phyloP scores from a whole-genome alignment of 805 yeast genomes.

The Clavispora carvajalis region DNA sequence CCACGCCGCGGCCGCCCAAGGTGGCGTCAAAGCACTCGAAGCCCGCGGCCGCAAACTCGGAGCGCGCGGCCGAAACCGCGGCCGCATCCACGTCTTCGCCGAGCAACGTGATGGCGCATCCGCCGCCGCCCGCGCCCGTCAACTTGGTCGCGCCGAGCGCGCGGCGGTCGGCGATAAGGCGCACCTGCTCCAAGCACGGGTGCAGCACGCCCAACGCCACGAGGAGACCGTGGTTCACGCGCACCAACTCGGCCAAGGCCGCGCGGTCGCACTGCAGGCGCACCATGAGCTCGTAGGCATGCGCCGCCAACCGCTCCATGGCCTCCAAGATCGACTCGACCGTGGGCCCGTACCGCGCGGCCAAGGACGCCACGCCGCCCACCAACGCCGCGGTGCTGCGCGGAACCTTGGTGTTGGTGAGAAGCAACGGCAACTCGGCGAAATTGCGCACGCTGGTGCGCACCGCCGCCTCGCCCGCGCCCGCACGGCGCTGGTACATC shows the following conservation, averaged over 20 bases:
- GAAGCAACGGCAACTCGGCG: slow-evolving; percentile 66
- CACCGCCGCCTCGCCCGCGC: slow-evolving; percentile 50
- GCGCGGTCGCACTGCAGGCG: slow-evolving; percentile 45
- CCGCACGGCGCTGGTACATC: slow-evolving; percentile 63
- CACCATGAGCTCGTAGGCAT: slow-evolving; percentile 64
- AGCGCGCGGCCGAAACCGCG: slow-evolving; percentile 31
- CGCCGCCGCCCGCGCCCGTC: slow-evolving; percentile 99
- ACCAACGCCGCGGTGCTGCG: slow-evolving; percentile 83
- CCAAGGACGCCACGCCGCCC: slow-evolving; percentile 60
- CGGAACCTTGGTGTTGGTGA: slow-evolving; percentile 85
- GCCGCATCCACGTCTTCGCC: slow-evolving; percentile 37
- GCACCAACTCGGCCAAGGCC: slow-evolving; percentile 55
- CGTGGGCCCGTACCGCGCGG: slow-evolving; percentile 49
- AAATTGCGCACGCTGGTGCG: slow-evolving; percentile 65
- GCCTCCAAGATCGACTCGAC: slow-evolving; percentile 61
- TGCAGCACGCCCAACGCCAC: slow-evolving; percentile 89
- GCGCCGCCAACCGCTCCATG: slow-evolving; percentile 67
- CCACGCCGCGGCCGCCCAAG: slow-evolving; percentile 90
- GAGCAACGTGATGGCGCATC: slow-evolving; percentile 89
- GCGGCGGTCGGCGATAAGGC: slow-evolving; percentile 56
- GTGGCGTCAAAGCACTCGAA: slow-evolving; percentile 74
- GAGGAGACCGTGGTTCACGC: slow-evolving; percentile 82
- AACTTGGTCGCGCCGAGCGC: slow-evolving; percentile 82
- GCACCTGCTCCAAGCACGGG: slow-evolving; percentile 78
- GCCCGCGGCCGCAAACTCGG: slow-evolving; percentile 40